Evolutionary conservation across 495 filamentous ascomycete species (phyloP).

Genomic region (Neurospora sp.): DNA sequence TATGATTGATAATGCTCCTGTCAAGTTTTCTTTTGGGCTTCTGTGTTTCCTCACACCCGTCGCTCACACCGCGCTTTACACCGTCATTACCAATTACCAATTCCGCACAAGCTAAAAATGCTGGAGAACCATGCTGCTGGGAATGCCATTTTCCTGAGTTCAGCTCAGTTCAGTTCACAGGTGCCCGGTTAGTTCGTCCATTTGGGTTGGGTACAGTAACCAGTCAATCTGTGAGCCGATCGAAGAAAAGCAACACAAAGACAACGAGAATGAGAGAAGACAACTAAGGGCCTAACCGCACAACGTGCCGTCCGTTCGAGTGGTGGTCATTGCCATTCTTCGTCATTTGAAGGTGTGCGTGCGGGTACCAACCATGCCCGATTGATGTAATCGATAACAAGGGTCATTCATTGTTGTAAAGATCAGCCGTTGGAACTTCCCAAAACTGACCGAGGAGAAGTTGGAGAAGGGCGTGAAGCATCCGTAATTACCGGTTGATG

Average conservation of each 20-base stretch:
- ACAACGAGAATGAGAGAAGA: background rate
- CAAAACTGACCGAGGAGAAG: background rate
- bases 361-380: background rate
- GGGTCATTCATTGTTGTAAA: background rate
- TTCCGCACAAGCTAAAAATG: background rate
- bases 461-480: background rate
- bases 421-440: background rate
- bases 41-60: background rate
- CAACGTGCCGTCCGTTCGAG: background rate
- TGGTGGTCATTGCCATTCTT: background rate
- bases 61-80: background rate
- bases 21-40: background rate
- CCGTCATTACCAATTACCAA: background rate
- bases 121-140: background rate
- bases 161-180: background rate
- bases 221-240: background rate
- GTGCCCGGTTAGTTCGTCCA: background rate
- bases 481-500: background rate
- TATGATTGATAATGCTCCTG: background rate
- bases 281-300: background rate
- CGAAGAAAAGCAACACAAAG: background rate
- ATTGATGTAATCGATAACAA: background rate
- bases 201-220: background rate
- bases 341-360: background rate
- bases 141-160: background rate